These are phyloP conservation scores for Cryptosporidium xiaoi DNA, from an alignment of 169 alveolate species.

Conservation along the genomic window DNA sequence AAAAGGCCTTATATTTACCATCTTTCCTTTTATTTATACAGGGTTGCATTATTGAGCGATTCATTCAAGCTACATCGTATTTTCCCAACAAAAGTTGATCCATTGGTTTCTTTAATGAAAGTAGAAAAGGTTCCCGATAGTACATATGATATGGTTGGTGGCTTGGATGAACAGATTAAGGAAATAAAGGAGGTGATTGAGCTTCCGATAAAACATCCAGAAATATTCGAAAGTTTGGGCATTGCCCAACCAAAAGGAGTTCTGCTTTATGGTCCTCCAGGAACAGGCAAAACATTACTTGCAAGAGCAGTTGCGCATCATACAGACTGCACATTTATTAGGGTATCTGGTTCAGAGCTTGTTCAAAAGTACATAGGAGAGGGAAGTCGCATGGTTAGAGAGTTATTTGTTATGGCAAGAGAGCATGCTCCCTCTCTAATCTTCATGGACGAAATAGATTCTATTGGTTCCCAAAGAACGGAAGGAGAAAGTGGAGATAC, in stretches of 20 bases:
- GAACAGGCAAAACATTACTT: conserved; percentile 96
- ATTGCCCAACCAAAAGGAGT: conserved; percentile 97
- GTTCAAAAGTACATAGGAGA: conserved; percentile 99
- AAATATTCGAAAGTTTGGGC: conserved; percentile 97
- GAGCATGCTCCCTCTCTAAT: conserved; percentile 96
- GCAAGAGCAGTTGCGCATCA: conserved; percentile 99
- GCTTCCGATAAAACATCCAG: conserved; percentile 99
- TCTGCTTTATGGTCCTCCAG: conserved; percentile 87
- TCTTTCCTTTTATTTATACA: background rate
- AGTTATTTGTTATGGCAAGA: conserved; percentile 97
- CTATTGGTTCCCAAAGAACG: conserved; percentile 94
- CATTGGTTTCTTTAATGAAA: conserved; percentile 98
- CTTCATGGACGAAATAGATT: conserved; percentile 98
- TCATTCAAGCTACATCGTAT: conserved; percentile 93
- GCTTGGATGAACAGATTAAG: conserved; percentile 96
- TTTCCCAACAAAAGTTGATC: conserved; percentile 98
- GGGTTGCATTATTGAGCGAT: conserved; percentile 84
- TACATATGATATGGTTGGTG: conserved; percentile 99
- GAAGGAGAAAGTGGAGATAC: conserved; percentile 94
- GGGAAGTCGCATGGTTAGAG: conserved; percentile 99
- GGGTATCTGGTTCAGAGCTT: conserved; percentile 98
- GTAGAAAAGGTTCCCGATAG: conserved; percentile 99
- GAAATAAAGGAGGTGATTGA: conserved; percentile 99
- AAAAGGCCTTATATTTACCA: background rate
- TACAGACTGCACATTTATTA: conserved; percentile 98